phyloP scores from a whole-genome alignment of 345 rosid genomes.

The Hirschfeldia incana region DNA sequence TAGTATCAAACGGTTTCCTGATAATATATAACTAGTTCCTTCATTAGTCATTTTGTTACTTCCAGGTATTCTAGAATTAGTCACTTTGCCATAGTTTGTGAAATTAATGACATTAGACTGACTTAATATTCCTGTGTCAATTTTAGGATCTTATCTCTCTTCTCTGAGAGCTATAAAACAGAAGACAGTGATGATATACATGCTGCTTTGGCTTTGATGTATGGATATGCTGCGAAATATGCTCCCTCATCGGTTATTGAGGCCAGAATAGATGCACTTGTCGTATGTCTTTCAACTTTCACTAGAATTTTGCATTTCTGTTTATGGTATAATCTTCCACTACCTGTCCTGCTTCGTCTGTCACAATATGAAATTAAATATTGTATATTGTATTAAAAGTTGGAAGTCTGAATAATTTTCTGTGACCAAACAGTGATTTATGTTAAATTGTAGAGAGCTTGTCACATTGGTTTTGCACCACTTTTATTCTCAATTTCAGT shows the following conservation, averaged over 20 bases:
- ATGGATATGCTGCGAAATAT: constrained; percentile 99
- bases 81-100: constrained; percentile 1
- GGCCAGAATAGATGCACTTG: constrained; percentile 96
- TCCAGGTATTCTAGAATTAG: constrained; percentile 7
- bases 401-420: neutral
- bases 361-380: neutral
- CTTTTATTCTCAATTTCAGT: constrained; percentile 14
- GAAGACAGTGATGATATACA: constrained; percentile 97
- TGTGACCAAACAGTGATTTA: constrained; percentile 11
- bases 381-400: neutral
- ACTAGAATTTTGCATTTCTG: neutral
- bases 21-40: constrained; percentile 8
- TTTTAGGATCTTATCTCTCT: constrained; percentile 79
- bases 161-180: constrained; percentile 68
- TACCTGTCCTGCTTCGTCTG: neutral
- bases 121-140: constrained; percentile 34
- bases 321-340: constrained; percentile 12
- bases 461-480: constrained; percentile 2
- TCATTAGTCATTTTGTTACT: constrained; percentile 13
- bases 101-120: constrained; percentile 5
- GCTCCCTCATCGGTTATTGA: constrained; percentile 95
- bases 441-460: constrained; percentile 10
- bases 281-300: constrained; percentile 57
- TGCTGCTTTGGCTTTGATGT: constrained; percentile 99
- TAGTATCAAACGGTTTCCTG: constrained; percentile 8